A percentile compares a stretch with the other conserved stretches of the same genome.
These are phyloP conservation scores for Neoascochyta sp. DNA, from an alignment of 2,329 filamentous ascomycete genomes.

Conservation along the genomic window DNA sequence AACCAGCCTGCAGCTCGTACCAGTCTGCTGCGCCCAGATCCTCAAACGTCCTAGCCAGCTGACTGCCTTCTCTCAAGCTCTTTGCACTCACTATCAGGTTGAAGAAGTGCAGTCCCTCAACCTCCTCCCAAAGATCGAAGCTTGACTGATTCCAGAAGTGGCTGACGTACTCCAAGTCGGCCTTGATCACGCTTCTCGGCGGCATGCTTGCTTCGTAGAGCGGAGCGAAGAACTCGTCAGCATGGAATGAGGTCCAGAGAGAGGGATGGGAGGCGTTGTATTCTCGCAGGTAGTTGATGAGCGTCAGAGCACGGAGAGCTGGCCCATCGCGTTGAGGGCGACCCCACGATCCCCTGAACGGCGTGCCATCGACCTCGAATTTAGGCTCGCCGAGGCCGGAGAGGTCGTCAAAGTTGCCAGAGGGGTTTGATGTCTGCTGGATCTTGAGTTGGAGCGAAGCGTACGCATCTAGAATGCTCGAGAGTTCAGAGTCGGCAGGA, in stretches of 20 bases:
- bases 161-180: slow-evolving; percentile 45
- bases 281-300: slow-evolving; percentile 42
- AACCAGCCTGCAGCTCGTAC: slow-evolving; percentile 38
- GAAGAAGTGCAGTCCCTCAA: slow-evolving; percentile 44
- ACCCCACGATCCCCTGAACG: slow-evolving; percentile 41
- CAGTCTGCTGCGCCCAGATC: slow-evolving; percentile 39
- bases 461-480: slow-evolving; percentile 33
- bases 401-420: slow-evolving; percentile 35
- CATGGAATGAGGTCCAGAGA: slow-evolving; percentile 28
- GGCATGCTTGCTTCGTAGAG: slow-evolving; percentile 39
- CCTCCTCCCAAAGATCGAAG: slow-evolving; percentile 48
- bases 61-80: slow-evolving; percentile 35
- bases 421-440: slow-evolving; percentile 40
- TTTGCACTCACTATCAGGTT: slow-evolving; percentile 39
- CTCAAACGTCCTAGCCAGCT: slow-evolving; percentile 32
- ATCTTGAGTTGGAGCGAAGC: slow-evolving; percentile 33
- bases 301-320: slow-evolving; percentile 42
- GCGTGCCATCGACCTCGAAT: slow-evolving; percentile 39
- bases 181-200: slow-evolving; percentile 42
- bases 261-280: slow-evolving; percentile 41
- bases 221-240: slow-evolving; percentile 28
- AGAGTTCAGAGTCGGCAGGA: slow-evolving; percentile 21
- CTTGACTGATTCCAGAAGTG: slow-evolving; percentile 42
- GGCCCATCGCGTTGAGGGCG: slow-evolving; percentile 46
- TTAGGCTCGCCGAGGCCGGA: slow-evolving; percentile 44